Percentiles rank a stretch among this genome's conserved stretches.
Evolutionary conservation across 2,329 filamentous ascomycete species (phyloP).

Genomic region (Aspergillus glaucus): DNA sequence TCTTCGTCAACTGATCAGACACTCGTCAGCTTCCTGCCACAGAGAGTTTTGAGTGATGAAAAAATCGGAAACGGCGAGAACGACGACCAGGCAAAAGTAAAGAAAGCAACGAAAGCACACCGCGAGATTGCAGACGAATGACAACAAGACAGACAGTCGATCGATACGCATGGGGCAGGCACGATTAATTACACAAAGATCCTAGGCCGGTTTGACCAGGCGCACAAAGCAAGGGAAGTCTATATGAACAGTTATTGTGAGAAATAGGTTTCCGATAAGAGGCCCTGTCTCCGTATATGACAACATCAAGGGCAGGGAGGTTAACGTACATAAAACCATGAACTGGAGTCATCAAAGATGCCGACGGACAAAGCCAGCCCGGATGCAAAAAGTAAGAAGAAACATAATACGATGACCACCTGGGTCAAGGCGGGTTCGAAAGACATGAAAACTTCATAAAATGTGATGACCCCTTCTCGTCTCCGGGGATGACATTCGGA

Average conservation of each 20-base stretch:
- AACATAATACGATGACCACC: conserved; percentile 24
- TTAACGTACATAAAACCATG: conserved; percentile 46
- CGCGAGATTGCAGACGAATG: conserved; percentile 1
- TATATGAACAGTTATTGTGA: conserved; percentile 41
- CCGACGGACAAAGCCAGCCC: conserved; percentile 31
- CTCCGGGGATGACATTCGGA: conserved; percentile 3
- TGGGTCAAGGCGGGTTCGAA: conserved; percentile 20
- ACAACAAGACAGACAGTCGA: conserved; percentile 13
- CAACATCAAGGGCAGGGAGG: conserved; percentile 39
- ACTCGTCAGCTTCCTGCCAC: conserved; percentile 21
- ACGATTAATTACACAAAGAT: conserved; percentile 31
- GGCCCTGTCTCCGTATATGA: conserved; percentile 33
- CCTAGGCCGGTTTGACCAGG: conserved; percentile 15
- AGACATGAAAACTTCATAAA: conserved; percentile 31
- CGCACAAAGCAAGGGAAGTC: conserved; percentile 26
- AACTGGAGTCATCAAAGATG: conserved; percentile 28
- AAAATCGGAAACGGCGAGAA: conserved; percentile 6
- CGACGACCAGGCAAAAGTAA: conserved; percentile 6
- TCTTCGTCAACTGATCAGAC: conserved; percentile 38
- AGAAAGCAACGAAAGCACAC: conserved; percentile 3
- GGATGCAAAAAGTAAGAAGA: conserved; percentile 28
- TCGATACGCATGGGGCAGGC: conserved; percentile 23
- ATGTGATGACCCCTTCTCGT: conserved; percentile 28
- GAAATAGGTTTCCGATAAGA: conserved; percentile 41
- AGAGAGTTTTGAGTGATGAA: conserved; percentile 5